Evolutionary conservation across 1,284 basidiomycete genomes (phyloP).

Genomic region (Cutaneotrichosporon dermatis): DNA sequence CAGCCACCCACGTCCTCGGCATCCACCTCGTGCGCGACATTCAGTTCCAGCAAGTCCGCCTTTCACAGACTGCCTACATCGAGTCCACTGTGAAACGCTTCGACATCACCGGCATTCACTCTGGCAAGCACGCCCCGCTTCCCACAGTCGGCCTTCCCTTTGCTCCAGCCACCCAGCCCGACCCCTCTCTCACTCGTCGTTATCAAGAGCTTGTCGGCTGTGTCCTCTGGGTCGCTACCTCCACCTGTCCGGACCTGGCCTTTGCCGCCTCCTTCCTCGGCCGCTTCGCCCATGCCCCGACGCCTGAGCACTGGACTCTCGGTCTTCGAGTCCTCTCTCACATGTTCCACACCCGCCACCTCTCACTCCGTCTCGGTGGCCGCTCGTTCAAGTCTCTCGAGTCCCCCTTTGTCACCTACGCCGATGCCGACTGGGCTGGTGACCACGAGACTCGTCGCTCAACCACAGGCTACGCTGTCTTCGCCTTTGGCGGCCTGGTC

Average conservation of each 20-base stretch:
- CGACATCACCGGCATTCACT: background rate
- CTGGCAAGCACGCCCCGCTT: constrained; percentile 13
- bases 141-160: constrained; percentile 1
- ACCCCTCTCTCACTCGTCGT: background rate
- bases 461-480: constrained; percentile 49
- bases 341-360: constrained; percentile 41
- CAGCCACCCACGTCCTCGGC: constrained; percentile 25
- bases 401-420: background rate
- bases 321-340: constrained; percentile 51
- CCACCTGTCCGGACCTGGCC: constrained; percentile 31
- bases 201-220: constrained; percentile 31
- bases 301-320: constrained; percentile 46
- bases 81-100: constrained; percentile 45
- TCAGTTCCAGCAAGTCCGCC: constrained; percentile 25
- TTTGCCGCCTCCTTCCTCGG: constrained; percentile 30
- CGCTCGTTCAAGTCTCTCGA: background rate
- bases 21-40: constrained; percentile 40
- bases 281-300: constrained; percentile 19
- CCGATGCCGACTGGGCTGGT: constrained; percentile 7
- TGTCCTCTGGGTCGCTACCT: constrained; percentile 27
- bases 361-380: constrained; percentile 37
- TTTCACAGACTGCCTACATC: constrained; percentile 51
- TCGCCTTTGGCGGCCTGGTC: constrained; percentile 36
- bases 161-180: background rate
- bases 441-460: constrained; percentile 23